Percentiles rank a stretch among this genome's conserved stretches.
phyloP scores from a whole-genome alignment of 495 filamentous ascomycete species.

The Choiromyces venosus region DNA sequence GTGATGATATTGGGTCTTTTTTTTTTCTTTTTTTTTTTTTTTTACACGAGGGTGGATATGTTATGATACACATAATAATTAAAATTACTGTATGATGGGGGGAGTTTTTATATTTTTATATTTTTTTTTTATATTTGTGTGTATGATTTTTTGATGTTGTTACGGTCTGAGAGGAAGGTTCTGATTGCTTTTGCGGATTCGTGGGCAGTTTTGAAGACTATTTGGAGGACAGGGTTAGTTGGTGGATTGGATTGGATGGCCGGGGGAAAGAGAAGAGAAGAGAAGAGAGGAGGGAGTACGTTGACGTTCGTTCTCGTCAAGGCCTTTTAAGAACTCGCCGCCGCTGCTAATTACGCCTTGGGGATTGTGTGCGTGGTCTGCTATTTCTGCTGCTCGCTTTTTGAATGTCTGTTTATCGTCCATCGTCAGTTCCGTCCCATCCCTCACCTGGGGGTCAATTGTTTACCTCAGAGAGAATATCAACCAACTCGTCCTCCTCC shows the following conservation, averaged over 20 bases:
- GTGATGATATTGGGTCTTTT: neutral
- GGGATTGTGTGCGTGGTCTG: conserved; percentile 84
- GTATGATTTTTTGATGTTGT: conserved; percentile 37
- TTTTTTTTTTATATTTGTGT: conserved; percentile 11
- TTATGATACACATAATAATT: neutral
- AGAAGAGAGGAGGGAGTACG: conserved; percentile 47
- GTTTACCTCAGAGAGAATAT: conserved; percentile 63
- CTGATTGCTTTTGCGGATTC: conserved; percentile 79
- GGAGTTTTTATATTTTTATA: conserved; percentile 1
- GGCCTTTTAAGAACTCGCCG: conserved; percentile 77
- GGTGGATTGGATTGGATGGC: neutral
- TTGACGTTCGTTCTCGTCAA: conserved; percentile 86
- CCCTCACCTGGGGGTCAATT: conserved; percentile 7
- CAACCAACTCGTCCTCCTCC: conserved; percentile 81
- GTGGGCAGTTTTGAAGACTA: conserved; percentile 79
- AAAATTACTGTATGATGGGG: no score
- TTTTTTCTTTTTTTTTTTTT: conserved; percentile 9
- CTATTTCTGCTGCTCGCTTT: conserved; percentile 72
- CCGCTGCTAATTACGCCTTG: conserved; percentile 63
- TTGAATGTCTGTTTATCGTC: conserved; percentile 63
- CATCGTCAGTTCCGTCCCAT: conserved; percentile 9
- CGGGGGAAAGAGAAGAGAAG: no score
- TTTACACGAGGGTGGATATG: neutral
- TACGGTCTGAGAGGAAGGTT: conserved; percentile 69
- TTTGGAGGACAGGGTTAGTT: neutral